phyloP scores from a whole-genome alignment of 2,329 filamentous ascomycete species.

The Dothideomycetidae sp. region DNA sequence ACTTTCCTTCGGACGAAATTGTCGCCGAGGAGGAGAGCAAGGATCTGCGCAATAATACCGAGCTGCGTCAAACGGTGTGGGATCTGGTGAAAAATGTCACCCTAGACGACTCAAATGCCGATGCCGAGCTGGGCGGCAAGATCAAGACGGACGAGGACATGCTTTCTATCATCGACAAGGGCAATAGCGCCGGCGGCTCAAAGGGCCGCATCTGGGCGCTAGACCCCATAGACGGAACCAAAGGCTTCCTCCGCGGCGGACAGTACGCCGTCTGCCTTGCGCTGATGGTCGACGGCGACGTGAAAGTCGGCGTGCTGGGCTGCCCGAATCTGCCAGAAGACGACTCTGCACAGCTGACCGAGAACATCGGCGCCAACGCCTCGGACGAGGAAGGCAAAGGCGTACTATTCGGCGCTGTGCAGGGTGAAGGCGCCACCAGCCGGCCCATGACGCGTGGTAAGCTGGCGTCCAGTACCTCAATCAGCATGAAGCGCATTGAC shows the following conservation, averaged over 20 bases:
- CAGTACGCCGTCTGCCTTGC: slow-evolving; percentile 94
- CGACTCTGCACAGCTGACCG: slow-evolving; percentile 55
- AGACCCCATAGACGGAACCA: slow-evolving; percentile 95
- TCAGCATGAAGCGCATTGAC: slow-evolving; percentile 64
- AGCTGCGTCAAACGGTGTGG: slow-evolving; percentile 67
- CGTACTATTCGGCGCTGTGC: slow-evolving; percentile 75
- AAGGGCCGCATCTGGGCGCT: slow-evolving; percentile 84
- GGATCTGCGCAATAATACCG: slow-evolving; percentile 56
- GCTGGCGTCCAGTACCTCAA: slow-evolving; percentile 44
- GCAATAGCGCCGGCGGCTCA: slow-evolving; percentile 54
- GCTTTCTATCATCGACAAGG: slow-evolving; percentile 44
- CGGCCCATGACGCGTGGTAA: slow-evolving; percentile 49
- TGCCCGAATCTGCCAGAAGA: slow-evolving; percentile 91
- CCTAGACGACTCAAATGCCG: slow-evolving; percentile 51
- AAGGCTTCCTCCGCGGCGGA: slow-evolving; percentile 88
- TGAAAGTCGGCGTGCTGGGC: slow-evolving; percentile 85
- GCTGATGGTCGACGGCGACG: slow-evolving; percentile 81
- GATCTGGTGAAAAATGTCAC: slow-evolving; percentile 59
- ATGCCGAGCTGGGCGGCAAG: slow-evolving; percentile 54
- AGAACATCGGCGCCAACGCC: slow-evolving; percentile 59
- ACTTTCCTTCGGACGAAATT: slow-evolving; percentile 81
- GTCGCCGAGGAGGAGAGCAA: slow-evolving; percentile 91
- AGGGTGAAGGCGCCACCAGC: slow-evolving; percentile 66
- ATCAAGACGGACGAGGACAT: slow-evolving; percentile 51
- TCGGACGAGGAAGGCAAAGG: slow-evolving; percentile 63